These are phyloP conservation scores for Macrophomina tecta DNA, from an alignment of 2,329 filamentous ascomycete species.

Conservation along the genomic window DNA sequence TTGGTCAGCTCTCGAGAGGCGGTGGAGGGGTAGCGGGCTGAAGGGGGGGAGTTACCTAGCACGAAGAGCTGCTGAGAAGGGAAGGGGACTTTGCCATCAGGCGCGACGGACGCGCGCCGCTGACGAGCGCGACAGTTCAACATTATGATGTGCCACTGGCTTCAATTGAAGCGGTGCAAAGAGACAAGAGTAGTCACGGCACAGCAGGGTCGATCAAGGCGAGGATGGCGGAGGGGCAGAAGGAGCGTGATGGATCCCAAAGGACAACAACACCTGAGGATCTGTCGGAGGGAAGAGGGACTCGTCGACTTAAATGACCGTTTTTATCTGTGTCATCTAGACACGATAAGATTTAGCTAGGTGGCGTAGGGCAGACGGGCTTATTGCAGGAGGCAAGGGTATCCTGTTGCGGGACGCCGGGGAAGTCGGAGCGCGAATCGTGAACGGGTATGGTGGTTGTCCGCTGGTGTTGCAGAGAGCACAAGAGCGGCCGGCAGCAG, in stretches of 20 bases:
- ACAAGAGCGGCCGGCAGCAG: conserved; percentile 27
- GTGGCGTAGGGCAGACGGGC: conserved; percentile 29
- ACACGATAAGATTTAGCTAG: conserved; percentile 29
- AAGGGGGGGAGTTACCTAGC: conserved; percentile 52
- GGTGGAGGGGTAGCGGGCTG: neutral
- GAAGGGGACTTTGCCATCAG: conserved; percentile 51
- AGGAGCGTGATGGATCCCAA: conserved; percentile 23
- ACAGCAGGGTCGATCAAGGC: conserved; percentile 6
- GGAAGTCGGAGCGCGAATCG: conserved; percentile 28
- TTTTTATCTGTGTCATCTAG: conserved; percentile 28
- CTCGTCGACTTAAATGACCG: conserved; percentile 28
- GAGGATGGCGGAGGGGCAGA: conserved; percentile 1
- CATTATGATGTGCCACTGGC: conserved; percentile 23
- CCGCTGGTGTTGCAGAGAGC: conserved; percentile 23
- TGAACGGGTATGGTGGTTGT: conserved; percentile 21
- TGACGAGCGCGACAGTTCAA: conserved; percentile 23
- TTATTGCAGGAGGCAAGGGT: conserved; percentile 29
- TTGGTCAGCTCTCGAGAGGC: conserved; percentile 17
- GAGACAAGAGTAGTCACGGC: conserved; percentile 5
- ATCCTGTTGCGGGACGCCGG: conserved; percentile 21
- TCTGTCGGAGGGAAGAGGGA: conserved; percentile 15
- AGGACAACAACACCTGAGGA: conserved; percentile 21
- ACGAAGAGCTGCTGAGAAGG: conserved; percentile 64
- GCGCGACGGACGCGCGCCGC: conserved; percentile 22
- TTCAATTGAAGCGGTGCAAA: conserved; percentile 15